Percentiles rank a stretch among this genome's conserved stretches.
phyloP scores from a whole-genome alignment of 2,329 filamentous ascomycete genomes.

The Cercospora zeae-maydis region DNA sequence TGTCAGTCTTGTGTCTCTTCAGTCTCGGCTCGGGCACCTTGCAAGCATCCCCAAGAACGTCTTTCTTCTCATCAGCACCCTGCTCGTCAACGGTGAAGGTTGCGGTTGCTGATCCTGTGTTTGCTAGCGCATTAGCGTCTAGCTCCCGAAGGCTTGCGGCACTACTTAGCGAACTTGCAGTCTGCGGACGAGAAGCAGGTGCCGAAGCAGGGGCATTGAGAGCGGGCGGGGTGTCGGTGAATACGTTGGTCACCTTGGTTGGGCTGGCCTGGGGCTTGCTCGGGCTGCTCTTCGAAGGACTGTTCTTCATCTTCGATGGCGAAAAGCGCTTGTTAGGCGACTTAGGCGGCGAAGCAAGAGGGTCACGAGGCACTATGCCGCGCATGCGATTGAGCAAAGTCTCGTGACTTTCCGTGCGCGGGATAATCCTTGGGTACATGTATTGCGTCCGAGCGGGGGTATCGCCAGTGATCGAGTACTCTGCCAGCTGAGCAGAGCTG shows the following conservation, averaged over 20 bases:
- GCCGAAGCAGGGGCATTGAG: constrained; percentile 24
- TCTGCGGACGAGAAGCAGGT: constrained; percentile 28
- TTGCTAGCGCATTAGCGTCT: constrained; percentile 45
- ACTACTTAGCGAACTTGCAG: constrained; percentile 28
- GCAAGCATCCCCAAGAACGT: constrained; percentile 12
- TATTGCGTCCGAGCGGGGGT: constrained; percentile 82
- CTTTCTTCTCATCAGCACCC: constrained; percentile 21
- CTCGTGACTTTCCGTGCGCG: constrained; percentile 66
- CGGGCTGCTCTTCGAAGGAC: constrained; percentile 26
- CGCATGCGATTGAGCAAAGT: constrained; percentile 52
- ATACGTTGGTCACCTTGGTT: constrained; percentile 33
- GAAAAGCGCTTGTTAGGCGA: constrained; percentile 35
- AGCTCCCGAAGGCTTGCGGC: constrained; percentile 43
- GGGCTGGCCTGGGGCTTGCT: constrained; percentile 31
- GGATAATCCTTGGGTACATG: constrained; percentile 73
- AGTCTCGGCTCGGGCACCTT: constrained; percentile 36
- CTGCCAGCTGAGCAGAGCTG: constrained; percentile 60
- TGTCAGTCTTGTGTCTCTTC: constrained; percentile 45
- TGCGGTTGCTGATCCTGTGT: constrained; percentile 24
- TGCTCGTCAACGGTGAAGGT: constrained; percentile 32
- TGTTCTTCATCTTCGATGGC: constrained; percentile 26
- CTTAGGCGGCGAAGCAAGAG: constrained; percentile 31
- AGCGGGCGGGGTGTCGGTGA: constrained; percentile 33
- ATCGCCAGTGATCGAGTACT: constrained; percentile 80
- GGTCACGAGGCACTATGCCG: constrained; percentile 36